These are phyloP conservation scores for Aspergillus haitiensis DNA, from an alignment of 495 filamentous ascomycete species.

Conservation along the genomic window DNA sequence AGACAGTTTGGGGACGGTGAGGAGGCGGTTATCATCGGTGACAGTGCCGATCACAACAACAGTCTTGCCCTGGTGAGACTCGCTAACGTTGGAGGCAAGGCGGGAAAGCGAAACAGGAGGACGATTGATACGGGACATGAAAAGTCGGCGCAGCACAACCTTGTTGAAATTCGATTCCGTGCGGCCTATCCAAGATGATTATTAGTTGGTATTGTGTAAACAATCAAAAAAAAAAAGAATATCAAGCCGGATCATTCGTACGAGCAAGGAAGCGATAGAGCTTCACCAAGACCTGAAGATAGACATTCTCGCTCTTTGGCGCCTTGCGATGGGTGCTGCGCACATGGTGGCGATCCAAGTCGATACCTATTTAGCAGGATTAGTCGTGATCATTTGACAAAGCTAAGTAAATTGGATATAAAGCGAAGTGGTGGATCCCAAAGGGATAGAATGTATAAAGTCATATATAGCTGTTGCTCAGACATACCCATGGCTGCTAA, in stretches of 20 bases:
- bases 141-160: conserved; percentile 91
- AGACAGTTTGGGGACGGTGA: conserved; percentile 83
- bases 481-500: conserved; percentile 53
- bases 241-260: conserved; percentile 52
- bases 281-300: conserved; percentile 96
- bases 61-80: conserved; percentile 79
- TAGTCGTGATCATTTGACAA: conserved; percentile 7
- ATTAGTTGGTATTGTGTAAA: neutral
- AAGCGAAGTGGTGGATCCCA: neutral
- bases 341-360: conserved; percentile 79
- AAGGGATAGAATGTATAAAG: no score
- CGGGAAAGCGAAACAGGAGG: conserved; percentile 91
- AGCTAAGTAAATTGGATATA: neutral
- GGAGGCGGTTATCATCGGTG: conserved; percentile 93
- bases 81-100: conserved; percentile 65
- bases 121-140: conserved; percentile 96
- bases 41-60: conserved; percentile 90
- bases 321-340: conserved; percentile 87
- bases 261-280: conserved; percentile 97
- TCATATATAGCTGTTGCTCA: neutral
- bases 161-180: conserved; percentile 98
- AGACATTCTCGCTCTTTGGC: conserved; percentile 96
- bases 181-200: conserved; percentile 60
- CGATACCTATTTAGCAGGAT: conserved; percentile 53
- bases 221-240: neutral